Conservation (phyloP, 2,329 filamentous ascomycete species). For the Alternaria conjuncta region DNA sequence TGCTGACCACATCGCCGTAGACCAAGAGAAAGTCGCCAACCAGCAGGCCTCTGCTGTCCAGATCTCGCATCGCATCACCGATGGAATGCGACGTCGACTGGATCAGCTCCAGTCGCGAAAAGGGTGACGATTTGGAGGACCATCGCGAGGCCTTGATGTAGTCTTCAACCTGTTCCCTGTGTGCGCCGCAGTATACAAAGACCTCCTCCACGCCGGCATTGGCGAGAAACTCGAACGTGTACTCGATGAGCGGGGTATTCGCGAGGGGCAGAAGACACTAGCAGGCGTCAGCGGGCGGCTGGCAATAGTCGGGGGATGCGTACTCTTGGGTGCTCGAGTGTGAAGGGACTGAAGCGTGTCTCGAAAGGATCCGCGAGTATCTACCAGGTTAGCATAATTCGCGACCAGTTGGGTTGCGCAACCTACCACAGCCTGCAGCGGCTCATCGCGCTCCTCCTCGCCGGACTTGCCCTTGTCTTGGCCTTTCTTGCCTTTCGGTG, state of each 20-base stretch:
- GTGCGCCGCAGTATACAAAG: conserved; percentile 87
- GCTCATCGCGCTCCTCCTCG: conserved; percentile 67
- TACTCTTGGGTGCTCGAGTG: conserved; percentile 85
- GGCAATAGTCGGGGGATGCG: conserved; percentile 36
- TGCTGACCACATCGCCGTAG: conserved; percentile 90
- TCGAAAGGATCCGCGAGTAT: conserved; percentile 95
- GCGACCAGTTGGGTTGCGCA: conserved; percentile 8
- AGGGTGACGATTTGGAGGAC: conserved; percentile 75
- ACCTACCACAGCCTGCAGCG: conserved; percentile 68
- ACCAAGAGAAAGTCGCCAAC: conserved; percentile 91
- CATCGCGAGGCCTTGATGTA: conserved; percentile 84
- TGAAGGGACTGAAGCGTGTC: conserved; percentile 87
- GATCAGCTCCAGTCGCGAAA: conserved; percentile 81
- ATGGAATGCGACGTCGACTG: conserved; percentile 86
- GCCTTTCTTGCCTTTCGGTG: conserved; percentile 57
- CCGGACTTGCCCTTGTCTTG: conserved; percentile 49
- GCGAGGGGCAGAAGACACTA: conserved; percentile 92
- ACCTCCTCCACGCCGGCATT: conserved; percentile 95
- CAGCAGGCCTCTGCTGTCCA: conserved; percentile 85
- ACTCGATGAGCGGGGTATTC: conserved; percentile 94
- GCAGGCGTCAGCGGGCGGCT: conserved; percentile 26
- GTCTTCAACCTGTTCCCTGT: conserved; percentile 83
- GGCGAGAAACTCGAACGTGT: conserved; percentile 94
- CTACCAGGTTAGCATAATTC: conserved; percentile 53
- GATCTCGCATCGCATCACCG: conserved; percentile 91